A percentile compares a stretch with the other conserved stretches of the same genome.
Evolutionary conservation across 768 basidiomycete species (phyloP).

Genomic region (Cyclocybe aegerita): DNA sequence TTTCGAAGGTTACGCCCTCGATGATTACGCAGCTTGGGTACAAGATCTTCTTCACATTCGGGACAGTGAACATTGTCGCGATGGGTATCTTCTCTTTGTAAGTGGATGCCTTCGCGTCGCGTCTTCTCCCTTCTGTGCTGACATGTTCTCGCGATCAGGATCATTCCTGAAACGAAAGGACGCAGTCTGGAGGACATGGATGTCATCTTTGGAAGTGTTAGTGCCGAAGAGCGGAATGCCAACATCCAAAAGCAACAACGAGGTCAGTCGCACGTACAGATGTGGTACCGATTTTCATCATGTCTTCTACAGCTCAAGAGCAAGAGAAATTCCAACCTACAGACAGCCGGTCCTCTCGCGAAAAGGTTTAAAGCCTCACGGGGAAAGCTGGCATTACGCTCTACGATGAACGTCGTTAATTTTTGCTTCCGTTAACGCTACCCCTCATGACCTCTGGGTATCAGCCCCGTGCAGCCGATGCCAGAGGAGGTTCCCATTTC

Average conservation of each 20-base stretch:
- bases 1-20: conserved; percentile 69
- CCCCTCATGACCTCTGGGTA: too few species aligned
- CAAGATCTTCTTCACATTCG: conserved; percentile 80
- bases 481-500: too few species aligned
- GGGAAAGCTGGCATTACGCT: too few species aligned
- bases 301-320: too few species aligned
- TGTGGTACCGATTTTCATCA: too few species aligned
- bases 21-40: conserved; percentile 62
- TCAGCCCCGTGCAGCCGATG: too few species aligned
- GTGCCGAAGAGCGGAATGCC: conserved; percentile 49
- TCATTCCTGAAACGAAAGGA: conserved; percentile 66
- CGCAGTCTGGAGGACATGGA: conserved; percentile 56
- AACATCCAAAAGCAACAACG: conserved; percentile 50
- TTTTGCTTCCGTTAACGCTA: too few species aligned
- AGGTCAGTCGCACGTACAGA: conserved; percentile 15
- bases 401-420: too few species aligned
- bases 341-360: too few species aligned
- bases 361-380: too few species aligned
- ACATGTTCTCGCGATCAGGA: conserved; percentile 22
- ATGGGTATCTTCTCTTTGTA: conserved; percentile 70
- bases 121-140: not conserved
- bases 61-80: conserved; percentile 68
- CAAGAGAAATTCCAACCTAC: too few species aligned
- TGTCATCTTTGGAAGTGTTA: conserved; percentile 55
- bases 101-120: conserved; percentile 14